Evolutionary conservation across 345 rosid species (phyloP), one percentile per base, ranked within the genome.

Genomic region (Clarkia xantiana): DNA sequence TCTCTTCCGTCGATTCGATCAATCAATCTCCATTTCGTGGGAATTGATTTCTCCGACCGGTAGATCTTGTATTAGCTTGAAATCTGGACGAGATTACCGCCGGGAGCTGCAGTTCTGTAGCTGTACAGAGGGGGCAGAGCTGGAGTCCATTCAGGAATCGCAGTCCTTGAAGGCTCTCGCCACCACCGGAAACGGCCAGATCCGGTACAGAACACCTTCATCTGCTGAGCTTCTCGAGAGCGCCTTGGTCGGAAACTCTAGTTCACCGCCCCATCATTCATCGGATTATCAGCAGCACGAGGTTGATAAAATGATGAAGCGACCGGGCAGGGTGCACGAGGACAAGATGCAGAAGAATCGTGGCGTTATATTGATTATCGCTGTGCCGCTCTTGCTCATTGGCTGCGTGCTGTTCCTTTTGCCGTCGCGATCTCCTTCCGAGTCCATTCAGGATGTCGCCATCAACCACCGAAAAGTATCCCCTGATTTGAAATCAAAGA

Each of bases 131-230:
- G 8, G 40, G 40, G 60, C 51, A 55, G 66, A 76, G 76, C 95
- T 91, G 94, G 94, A 85, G 69, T 70, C 94, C 56, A 59, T 59
- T 49, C 80, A 70, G 81, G 89, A 86, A 58, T 57, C 72, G 63
- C 82, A 63, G 66, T 74, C 93, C 74, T 54, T 77, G 57, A 82
- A 76, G 77, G 60, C 70, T 43, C 53, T 75, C 14, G 61, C 81
- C 64, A 54, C 83, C 65, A 5, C 82, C 71, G 68, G 68, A 19
- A 81, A 78, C 84, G 97, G 94, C 63, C 83, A 79, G 84, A 82
- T 91, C 76, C 93, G 98, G 14, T 84, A 81, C 80, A 80, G 94
- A 53, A 63, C 95, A 42, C 90, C 81, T 16, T 76, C 93, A 62
- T 71, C 85, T 34, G 50, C 83, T 36, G 81, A 72, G 64, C 86